Percentiles rank a stretch among this genome's conserved stretches.
Conservation (phyloP, 768 basidiomycete genomes). For the Rhodotorula paludigena region DNA sequence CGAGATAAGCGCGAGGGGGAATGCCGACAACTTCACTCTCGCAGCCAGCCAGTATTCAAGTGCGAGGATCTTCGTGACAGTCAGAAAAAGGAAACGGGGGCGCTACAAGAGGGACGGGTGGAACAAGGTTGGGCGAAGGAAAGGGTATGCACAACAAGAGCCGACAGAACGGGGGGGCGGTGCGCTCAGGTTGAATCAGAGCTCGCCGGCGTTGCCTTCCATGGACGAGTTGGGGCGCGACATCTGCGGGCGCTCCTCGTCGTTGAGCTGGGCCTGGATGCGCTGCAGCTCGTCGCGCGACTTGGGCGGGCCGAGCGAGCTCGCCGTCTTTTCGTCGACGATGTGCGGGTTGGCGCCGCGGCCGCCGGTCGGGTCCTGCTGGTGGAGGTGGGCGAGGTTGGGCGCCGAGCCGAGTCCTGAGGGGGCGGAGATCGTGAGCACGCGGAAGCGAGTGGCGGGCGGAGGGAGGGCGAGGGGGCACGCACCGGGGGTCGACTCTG, state of each 20-base stretch:
- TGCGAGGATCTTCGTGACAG: no score
- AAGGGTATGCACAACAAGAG: no score
- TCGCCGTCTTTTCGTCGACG: conserved; percentile 1
- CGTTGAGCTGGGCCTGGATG: conserved; percentile 7
- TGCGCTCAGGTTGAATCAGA: no score
- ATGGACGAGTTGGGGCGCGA: background rate
- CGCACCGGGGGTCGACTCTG: conserved; percentile 22
- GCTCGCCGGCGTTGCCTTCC: background rate
- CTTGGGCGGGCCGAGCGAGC: conserved; percentile 20
- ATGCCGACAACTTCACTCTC: no score
- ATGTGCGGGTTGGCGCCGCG: conserved; percentile 23
- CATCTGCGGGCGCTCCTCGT: background rate
- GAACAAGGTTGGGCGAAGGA: background rate
- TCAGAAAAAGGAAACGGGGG: no score
- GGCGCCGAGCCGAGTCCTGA: conserved; percentile 31
- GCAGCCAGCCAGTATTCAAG: no score
- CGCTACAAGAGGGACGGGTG: background rate
- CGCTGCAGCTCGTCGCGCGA: conserved; percentile 21
- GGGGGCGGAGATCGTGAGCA: background rate
- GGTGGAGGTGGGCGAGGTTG: conserved; percentile 15
- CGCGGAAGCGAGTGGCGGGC: no score
- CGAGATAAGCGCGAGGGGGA: no score
- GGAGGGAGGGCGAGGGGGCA: background rate
- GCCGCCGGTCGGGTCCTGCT: background rate
- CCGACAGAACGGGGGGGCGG: no score